Conservation (phyloP, 2,329 filamentous ascomycete species). For the Chaetomium olivaceum region DNA sequence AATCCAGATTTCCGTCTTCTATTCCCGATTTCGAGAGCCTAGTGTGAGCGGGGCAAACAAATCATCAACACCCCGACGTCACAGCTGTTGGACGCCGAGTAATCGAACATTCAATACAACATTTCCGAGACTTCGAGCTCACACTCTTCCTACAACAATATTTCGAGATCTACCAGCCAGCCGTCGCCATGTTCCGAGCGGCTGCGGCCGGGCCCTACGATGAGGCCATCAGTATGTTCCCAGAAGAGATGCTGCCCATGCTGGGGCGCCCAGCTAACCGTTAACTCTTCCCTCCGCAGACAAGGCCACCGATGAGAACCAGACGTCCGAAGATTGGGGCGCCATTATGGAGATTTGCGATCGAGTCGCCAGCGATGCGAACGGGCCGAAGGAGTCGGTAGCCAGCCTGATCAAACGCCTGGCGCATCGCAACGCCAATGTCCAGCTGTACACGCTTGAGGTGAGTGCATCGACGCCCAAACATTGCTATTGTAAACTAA, state of each 20-base stretch:
- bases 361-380: constrained; percentile 55
- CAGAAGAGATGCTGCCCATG: constrained; percentile 1
- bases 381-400: constrained; percentile 77
- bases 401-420: constrained; percentile 89
- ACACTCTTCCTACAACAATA: neutral
- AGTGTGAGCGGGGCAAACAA: constrained; percentile 12
- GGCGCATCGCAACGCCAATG: constrained; percentile 91
- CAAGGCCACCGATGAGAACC: constrained; percentile 93
- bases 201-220: constrained; percentile 60
- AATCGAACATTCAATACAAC: neutral
- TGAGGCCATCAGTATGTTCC: constrained; percentile 57
- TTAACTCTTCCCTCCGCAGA: constrained; percentile 40
- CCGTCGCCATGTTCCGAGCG: constrained; percentile 57
- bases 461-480: constrained; percentile 44
- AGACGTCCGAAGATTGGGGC: constrained; percentile 77
- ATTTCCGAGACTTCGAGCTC: constrained; percentile 1
- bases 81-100: neutral
- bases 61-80: neutral
- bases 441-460: constrained; percentile 92
- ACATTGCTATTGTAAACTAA: neutral
- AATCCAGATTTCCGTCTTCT: neutral
- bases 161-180: constrained; percentile 2
- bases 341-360: constrained; percentile 66
- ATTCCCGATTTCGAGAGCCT: neutral
- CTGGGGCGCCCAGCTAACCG: constrained; percentile 27